These are phyloP conservation scores for Ganoderma leucocontextum DNA, from an alignment of 1,284 basidiomycete genomes.

Conservation along the genomic window DNA sequence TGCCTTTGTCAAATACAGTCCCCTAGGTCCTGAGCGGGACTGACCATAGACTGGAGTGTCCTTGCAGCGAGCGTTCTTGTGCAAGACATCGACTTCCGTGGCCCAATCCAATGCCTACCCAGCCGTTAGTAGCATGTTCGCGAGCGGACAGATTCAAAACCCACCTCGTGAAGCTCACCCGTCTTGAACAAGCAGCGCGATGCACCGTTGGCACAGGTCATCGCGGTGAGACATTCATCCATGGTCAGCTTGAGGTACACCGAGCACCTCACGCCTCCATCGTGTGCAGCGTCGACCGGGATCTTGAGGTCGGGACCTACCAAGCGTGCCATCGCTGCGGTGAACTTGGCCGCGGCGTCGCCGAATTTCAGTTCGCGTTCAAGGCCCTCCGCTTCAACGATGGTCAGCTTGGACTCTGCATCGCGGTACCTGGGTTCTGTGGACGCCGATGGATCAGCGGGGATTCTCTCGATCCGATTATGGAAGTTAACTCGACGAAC, in stretches of 20 bases:
- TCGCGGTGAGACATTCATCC: constrained; percentile 30
- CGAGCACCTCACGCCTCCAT: constrained; percentile 26
- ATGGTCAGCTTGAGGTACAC: constrained; percentile 26
- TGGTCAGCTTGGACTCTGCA: constrained; percentile 20
- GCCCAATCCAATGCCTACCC: constrained; percentile 29
- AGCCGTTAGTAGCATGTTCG: background rate
- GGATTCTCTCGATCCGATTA: background rate
- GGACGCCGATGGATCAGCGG: background rate
- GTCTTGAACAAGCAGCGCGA: constrained; percentile 18
- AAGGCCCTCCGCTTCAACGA: constrained; percentile 21
- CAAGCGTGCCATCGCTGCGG: constrained; percentile 20
- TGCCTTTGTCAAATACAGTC: background rate
- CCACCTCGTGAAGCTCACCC: constrained; percentile 17
- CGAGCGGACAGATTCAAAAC: background rate
- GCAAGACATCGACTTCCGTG: constrained; percentile 26
- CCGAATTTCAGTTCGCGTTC: constrained; percentile 17
- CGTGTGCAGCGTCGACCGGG: constrained; percentile 21
- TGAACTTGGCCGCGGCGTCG: constrained; percentile 20
- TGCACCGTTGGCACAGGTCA: constrained; percentile 31
- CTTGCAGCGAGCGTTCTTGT: constrained; percentile 28
- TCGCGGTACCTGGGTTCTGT: constrained; percentile 17
- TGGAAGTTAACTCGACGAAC: too few species aligned
- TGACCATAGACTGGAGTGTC: constrained; percentile 21
- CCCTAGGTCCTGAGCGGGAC: background rate
- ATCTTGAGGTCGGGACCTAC: constrained; percentile 22